Evolutionary conservation across 2,329 filamentous ascomycete species (phyloP).

Genomic region (Hirsutella thompsonii): DNA sequence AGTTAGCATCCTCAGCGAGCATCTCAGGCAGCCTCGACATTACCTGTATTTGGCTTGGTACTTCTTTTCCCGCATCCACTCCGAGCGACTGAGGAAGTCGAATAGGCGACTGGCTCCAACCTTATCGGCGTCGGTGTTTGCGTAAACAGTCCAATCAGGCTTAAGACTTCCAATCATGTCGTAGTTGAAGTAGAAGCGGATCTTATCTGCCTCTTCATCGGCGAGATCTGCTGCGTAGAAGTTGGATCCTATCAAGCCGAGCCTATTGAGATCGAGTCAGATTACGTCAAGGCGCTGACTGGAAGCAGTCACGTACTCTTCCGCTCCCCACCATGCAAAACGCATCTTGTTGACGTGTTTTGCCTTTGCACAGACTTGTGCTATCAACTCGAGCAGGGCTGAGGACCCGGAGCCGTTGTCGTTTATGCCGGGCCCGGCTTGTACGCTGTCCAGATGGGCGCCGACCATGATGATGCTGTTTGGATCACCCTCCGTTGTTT

Average conservation of each 20-base stretch:
- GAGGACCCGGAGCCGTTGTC: slow-evolving; percentile 23
- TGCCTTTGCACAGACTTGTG: slow-evolving; percentile 18
- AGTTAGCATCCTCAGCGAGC: not conserved
- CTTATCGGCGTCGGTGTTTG: slow-evolving; percentile 23
- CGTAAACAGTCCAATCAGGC: slow-evolving; percentile 25
- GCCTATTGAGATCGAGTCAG: slow-evolving; percentile 8
- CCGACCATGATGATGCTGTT: slow-evolving; percentile 27
- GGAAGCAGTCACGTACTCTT: slow-evolving; percentile 13
- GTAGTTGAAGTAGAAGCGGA: slow-evolving; percentile 56
- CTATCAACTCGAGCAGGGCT: slow-evolving; percentile 21
- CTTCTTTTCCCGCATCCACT: too few species aligned
- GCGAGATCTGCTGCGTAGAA: slow-evolving; percentile 24
- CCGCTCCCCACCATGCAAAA: slow-evolving; percentile 25
- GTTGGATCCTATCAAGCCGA: slow-evolving; percentile 27
- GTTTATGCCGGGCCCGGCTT: slow-evolving; percentile 23
- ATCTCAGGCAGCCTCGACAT: not conserved
- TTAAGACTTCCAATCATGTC: slow-evolving; percentile 48
- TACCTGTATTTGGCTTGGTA: too few species aligned
- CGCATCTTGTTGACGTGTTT: slow-evolving; percentile 25
- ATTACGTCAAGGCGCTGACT: too few species aligned
- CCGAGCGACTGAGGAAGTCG: not conserved
- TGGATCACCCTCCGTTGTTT: slow-evolving; percentile 23
- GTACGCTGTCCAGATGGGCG: slow-evolving; percentile 22
- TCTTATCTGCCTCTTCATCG: slow-evolving; percentile 32
- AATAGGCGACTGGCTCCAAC: slow-evolving; percentile 15